Conservation (phyloP, 179 eudicot genomes). For the Patellifolia procumbens region DNA sequence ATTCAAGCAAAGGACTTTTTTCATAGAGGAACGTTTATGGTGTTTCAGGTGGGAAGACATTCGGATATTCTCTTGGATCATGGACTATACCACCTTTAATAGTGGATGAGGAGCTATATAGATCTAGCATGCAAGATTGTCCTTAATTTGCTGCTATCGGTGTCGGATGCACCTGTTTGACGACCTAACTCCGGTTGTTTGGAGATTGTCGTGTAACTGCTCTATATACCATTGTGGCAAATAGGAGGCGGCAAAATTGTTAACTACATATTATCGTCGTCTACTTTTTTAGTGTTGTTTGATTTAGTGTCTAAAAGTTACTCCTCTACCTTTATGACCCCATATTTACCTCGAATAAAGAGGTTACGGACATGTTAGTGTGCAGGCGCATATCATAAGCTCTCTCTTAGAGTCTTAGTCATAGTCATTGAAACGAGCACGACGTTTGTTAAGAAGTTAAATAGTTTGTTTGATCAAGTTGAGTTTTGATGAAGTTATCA, state of each 20-base stretch:
- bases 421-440: too few species aligned
- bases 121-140: constrained; percentile 41
- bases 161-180: background rate
- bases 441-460: too few species aligned
- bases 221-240: background rate
- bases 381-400: too few species aligned
- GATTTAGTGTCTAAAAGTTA: too few species aligned
- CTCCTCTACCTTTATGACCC: too few species aligned
- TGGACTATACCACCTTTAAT: constrained; percentile 87
- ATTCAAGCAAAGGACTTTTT: background rate
- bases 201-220: background rate
- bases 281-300: too few species aligned
- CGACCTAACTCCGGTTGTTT: background rate
- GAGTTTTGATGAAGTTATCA: background rate
- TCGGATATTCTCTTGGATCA: constrained; percentile 79
- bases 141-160: constrained; percentile 6
- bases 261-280: too few species aligned
- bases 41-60: constrained; percentile 64
- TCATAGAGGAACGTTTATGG: background rate
- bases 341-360: too few species aligned
- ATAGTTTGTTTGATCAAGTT: too few species aligned
- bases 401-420: too few species aligned
- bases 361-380: too few species aligned
- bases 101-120: constrained; percentile 65
- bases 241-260: too few species aligned